Evolutionary conservation across 208 protist species (phyloP), one percentile per base, ranked within the genome.

Genomic region (Acanthamoeba culbertsoni): DNA sequence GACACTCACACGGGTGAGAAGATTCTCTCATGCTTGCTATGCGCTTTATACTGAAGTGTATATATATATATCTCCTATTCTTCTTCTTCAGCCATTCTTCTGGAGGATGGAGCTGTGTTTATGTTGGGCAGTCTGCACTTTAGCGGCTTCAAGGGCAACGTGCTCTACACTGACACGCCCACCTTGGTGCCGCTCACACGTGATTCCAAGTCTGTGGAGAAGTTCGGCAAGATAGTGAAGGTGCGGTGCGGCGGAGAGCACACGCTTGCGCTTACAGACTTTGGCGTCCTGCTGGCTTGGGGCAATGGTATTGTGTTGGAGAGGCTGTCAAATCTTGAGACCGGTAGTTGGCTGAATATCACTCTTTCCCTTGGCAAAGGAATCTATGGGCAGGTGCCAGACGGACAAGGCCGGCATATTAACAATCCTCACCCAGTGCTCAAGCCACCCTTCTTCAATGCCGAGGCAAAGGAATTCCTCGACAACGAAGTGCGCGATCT

Each of bases 1-100:
- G 71, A 82, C 43, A 53, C 71, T 6, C 71, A 82, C 37, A 82
- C 71, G 26, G 71, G 71, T 82, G n/a, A n/a, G n/a, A n/a, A n/a
- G n/a, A n/a, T n/a, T n/a, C n/a, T n/a, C n/a, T n/a, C n/a, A n/a
- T n/a, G n/a, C n/a, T n/a, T n/a, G n/a, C n/a, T n/a, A n/a, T n/a
- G n/a, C n/a, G n/a, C n/a, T n/a, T n/a, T n/a, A n/a, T n/a, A n/a
- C n/a, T n/a, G n/a, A n/a, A n/a, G n/a, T n/a, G n/a, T n/a, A n/a
- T n/a, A n/a, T n/a, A n/a, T n/a, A n/a, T n/a, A n/a, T n/a, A n/a
- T n/a, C n/a, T n/a, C n/a, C 1, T 28, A 26, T 12, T 46, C 12
- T 77, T 42, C 37, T 14, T 16, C 51, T 33, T 14, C 33, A 82
- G 71, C 71, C 18, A 51, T 82, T 18, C 71, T 82, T 16, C 71